Evolutionary conservation across 495 filamentous ascomycete species (phyloP).

Genomic region (Jackrogersella multiformis): DNA sequence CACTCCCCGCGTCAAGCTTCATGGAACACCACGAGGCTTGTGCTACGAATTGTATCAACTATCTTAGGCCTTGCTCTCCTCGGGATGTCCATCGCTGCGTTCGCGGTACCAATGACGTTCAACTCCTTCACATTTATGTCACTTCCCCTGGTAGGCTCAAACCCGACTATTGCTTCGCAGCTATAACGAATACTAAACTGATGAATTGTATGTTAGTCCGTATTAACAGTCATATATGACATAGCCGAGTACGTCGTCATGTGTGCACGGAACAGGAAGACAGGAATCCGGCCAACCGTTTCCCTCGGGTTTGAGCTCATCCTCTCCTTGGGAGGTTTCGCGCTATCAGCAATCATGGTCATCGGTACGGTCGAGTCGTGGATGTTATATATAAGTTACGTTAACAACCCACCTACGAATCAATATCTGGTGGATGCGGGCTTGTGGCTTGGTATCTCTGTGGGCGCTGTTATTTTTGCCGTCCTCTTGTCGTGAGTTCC

Average conservation of each 20-base stretch:
- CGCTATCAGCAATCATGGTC: neutral
- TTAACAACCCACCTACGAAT: neutral
- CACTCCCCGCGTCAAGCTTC: neutral
- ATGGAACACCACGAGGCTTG: slow-evolving; percentile 16
- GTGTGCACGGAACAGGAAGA: slow-evolving; percentile 8
- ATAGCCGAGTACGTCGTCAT: slow-evolving; percentile 18
- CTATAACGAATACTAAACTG: slow-evolving; percentile 1
- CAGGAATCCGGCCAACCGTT: slow-evolving; percentile 8
- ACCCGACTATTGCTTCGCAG: neutral
- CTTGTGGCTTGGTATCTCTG: slow-evolving; percentile 10
- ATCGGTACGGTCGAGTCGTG: neutral
- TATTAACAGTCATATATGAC: neutral
- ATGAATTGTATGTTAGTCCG: neutral
- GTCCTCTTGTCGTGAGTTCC: slow-evolving; percentile 13
- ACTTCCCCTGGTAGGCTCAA: slow-evolving; percentile 5
- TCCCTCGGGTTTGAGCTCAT: slow-evolving; percentile 30
- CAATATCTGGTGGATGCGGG: neutral
- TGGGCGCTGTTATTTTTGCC: neutral
- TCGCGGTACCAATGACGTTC: slow-evolving; percentile 1
- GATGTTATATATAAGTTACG: neutral
- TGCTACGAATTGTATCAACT: slow-evolving; percentile 15
- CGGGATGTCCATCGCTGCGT: neutral
- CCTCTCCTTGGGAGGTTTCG: slow-evolving; percentile 7
- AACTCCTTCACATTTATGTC: neutral
- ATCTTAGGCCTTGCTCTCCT: slow-evolving; percentile 4